Conservation (phyloP, 75 land plant genomes). For the Pseudotsuga menziesii region DNA sequence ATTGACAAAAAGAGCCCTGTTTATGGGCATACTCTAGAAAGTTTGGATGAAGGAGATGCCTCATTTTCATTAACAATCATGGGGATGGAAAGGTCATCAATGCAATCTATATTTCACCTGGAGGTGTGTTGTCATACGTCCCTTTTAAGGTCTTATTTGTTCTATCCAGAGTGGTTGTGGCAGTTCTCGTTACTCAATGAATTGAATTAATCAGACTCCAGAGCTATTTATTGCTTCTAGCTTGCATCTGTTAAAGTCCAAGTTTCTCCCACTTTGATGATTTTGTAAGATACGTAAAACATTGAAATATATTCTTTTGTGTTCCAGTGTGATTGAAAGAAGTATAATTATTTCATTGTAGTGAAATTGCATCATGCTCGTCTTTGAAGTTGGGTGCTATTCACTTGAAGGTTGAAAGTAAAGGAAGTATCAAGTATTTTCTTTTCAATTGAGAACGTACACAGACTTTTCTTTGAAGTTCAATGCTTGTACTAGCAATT, state of each 20-base stretch:
- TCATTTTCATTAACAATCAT: conserved; percentile 47
- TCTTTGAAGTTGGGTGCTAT: too few relatives aligned
- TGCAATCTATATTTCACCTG: conserved; percentile 53
- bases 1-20: conserved; percentile 50
- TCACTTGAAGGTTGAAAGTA: too few relatives aligned
- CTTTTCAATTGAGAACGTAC: too few relatives aligned
- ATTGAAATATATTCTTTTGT: too few relatives aligned
- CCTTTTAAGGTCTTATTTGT: neutral
- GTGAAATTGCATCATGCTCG: too few relatives aligned
- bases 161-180: neutral
- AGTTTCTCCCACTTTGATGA: neutral
- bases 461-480: too few relatives aligned
- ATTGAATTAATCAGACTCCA: neutral
- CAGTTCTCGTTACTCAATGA: neutral
- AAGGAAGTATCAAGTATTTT: too few relatives aligned
- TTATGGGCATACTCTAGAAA: conserved; percentile 39
- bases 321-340: too few relatives aligned
- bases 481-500: too few relatives aligned
- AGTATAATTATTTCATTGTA: too few relatives aligned
- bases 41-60: conserved; percentile 43
- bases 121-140: conserved; percentile 23
- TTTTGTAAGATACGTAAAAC: too few relatives aligned
- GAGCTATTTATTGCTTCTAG: neutral
- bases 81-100: conserved; percentile 52
- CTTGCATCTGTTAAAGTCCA: neutral